Percentiles rank a stretch among this genome's conserved stretches.
These are phyloP conservation scores for Fusarium mangiferae DNA, from an alignment of 2,329 filamentous ascomycete genomes.

Conservation along the genomic window DNA sequence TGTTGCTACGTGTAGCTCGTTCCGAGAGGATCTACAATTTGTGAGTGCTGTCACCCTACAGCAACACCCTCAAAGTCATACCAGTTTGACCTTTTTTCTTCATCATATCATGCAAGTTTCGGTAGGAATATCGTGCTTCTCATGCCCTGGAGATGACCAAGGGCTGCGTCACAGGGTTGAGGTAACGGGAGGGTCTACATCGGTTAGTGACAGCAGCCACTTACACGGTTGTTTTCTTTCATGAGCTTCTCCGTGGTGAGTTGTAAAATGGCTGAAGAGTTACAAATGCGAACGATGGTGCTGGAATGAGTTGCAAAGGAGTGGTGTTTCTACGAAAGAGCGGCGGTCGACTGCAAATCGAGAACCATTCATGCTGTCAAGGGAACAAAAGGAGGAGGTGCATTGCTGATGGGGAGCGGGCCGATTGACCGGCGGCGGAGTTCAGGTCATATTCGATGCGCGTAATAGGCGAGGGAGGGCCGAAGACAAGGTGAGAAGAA, in stretches of 20 bases:
- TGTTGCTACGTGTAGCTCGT: constrained; percentile 44
- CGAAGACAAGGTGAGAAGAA: constrained; percentile 55
- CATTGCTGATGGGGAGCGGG: constrained; percentile 63
- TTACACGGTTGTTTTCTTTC: constrained; percentile 32
- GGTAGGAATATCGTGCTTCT: constrained; percentile 54
- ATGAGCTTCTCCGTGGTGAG: constrained; percentile 60
- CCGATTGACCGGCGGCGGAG: constrained; percentile 61
- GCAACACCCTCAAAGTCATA: constrained; percentile 48
- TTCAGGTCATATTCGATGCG: constrained; percentile 55
- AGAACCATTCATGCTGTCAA: constrained; percentile 61
- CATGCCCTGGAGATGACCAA: constrained; percentile 46
- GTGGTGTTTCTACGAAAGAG: background rate
- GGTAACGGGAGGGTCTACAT: background rate
- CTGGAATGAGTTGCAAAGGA: constrained; percentile 52
- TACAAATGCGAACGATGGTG: constrained; percentile 62
- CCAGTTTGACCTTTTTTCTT: constrained; percentile 19
- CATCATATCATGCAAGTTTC: constrained; percentile 48
- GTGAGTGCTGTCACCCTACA: constrained; percentile 46
- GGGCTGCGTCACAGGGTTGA: background rate
- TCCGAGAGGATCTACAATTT: constrained; percentile 47
- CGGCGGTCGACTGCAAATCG: constrained; percentile 52
- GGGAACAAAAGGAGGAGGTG: constrained; percentile 59
- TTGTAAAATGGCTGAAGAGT: constrained; percentile 59
- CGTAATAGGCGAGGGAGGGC: constrained; percentile 54
- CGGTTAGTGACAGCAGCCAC: constrained; percentile 14